These are phyloP conservation scores for Cyberlindnera xishuangbannaensis DNA, from an alignment of 805 yeast species.

Conservation along the genomic window DNA sequence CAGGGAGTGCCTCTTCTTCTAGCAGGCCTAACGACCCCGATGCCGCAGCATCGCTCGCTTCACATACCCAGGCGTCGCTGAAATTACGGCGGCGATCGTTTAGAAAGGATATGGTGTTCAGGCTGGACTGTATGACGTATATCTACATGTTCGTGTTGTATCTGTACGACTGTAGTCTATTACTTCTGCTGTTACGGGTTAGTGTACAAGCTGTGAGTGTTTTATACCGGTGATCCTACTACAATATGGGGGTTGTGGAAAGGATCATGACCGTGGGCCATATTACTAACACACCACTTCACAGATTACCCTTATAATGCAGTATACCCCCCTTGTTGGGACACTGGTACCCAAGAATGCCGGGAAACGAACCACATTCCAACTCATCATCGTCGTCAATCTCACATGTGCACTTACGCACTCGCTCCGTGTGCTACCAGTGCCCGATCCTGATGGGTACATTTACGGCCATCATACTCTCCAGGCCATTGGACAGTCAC, in stretches of 20 bases:
- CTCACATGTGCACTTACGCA: slow-evolving; percentile 9
- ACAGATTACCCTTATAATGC: slow-evolving; percentile 8
- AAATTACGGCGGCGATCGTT: slow-evolving; percentile 13
- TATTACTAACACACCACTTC: slow-evolving; percentile 2
- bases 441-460: slow-evolving; percentile 20
- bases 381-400: slow-evolving; percentile 13
- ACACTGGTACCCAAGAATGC: slow-evolving; percentile 8
- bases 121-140: slow-evolving; percentile 8
- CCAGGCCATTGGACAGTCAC: slow-evolving; percentile 22
- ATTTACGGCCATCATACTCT: slow-evolving; percentile 24
- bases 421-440: slow-evolving; percentile 15
- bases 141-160: slow-evolving; percentile 13
- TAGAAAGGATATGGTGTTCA: slow-evolving; percentile 10
- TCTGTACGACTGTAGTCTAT: slow-evolving; percentile 24
- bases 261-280: no score
- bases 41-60: neutral
- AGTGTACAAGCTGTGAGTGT: slow-evolving; percentile 12
- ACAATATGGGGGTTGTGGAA: no score
- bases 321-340: slow-evolving; percentile 4
- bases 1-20: no score
- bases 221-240: no score
- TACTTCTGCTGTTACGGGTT: slow-evolving; percentile 14
- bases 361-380: slow-evolving; percentile 11
- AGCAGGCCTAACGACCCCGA: slow-evolving; percentile 1
- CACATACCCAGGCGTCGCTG: slow-evolving; percentile 11